Conservation (phyloP, 768 basidiomycete genomes). For the Piloderma croceum region DNA sequence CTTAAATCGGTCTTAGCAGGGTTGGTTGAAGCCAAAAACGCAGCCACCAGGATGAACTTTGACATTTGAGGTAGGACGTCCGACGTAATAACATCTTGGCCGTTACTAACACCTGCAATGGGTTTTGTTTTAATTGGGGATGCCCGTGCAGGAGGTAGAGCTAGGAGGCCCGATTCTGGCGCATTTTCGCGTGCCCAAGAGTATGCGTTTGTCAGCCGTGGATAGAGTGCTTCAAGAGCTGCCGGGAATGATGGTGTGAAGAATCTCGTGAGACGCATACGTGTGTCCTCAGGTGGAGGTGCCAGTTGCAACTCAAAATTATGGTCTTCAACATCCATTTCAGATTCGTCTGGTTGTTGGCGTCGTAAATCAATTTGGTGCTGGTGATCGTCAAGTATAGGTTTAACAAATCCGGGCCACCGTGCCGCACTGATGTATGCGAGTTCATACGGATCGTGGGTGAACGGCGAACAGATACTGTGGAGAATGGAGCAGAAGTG, state of each 20-base stretch:
- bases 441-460: conserved; percentile 62
- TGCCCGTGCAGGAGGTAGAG: conserved; percentile 21
- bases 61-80: conserved; percentile 56
- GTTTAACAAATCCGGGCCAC: conserved; percentile 77
- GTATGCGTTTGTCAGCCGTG: conserved; percentile 57
- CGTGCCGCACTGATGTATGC: conserved; percentile 71
- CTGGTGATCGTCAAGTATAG: conserved; percentile 49
- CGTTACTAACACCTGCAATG: conserved; percentile 1
- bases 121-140: no score
- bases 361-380: conserved; percentile 14
- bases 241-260: conserved; percentile 59
- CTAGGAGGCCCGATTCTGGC: conserved; percentile 38
- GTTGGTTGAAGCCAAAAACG: conserved; percentile 81
- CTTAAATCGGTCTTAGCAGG: conserved; percentile 74
- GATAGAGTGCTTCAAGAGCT: conserved; percentile 64
- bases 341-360: conserved; percentile 17
- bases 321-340: conserved; percentile 23
- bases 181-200: conserved; percentile 56
- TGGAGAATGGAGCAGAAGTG: conserved; percentile 58
- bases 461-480: conserved; percentile 58
- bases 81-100: conserved; percentile 17
- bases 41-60: conserved; percentile 70
- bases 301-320: conserved; percentile 19
- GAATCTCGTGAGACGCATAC: conserved; percentile 58
- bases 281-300: conserved; percentile 49